These are phyloP conservation scores for Dactylellina parvicollis DNA, from an alignment of 2,329 filamentous ascomycete species.

Conservation along the genomic window DNA sequence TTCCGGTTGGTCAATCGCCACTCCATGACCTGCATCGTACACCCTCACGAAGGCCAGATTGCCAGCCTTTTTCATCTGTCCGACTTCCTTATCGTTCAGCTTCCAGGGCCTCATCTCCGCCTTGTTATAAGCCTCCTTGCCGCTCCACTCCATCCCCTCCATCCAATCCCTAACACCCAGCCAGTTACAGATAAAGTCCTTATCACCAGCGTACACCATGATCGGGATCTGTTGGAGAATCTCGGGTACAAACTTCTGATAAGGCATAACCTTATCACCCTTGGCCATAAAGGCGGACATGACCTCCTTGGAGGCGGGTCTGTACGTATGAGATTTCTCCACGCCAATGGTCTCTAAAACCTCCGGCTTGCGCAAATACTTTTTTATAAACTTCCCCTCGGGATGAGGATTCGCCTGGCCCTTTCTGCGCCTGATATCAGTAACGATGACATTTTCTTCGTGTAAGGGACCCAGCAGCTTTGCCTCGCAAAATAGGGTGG, in stretches of 20 bases:
- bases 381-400: conserved; percentile 83
- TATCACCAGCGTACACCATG: conserved; percentile 89
- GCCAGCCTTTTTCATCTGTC: conserved; percentile 84
- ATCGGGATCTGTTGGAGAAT: conserved; percentile 91
- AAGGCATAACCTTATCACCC: conserved; percentile 99
- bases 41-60: conserved; percentile 96
- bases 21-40: conserved; percentile 93
- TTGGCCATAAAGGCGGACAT: conserved; percentile 98
- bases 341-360: conserved; percentile 88
- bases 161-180: conserved; percentile 97
- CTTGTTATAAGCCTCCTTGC: conserved; percentile 80
- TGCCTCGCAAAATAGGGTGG: conserved; percentile 98
- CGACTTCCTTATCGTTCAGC: conserved; percentile 69
- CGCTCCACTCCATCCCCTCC: conserved; percentile 90
- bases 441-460: conserved; percentile 89
- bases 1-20: conserved; percentile 93
- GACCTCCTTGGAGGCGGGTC: conserved; percentile 98
- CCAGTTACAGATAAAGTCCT: conserved; percentile 96
- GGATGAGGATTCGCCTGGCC: conserved; percentile 85
- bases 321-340: conserved; percentile 87
- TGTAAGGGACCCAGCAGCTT: conserved; percentile 94
- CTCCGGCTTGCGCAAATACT: conserved; percentile 83
- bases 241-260: conserved; percentile 86
- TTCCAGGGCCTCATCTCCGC: conserved; percentile 76
- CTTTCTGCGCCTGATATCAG: conserved; percentile 93